Conservation (phyloP, 441 rosid genomes). For the Erodium texanum region DNA sequence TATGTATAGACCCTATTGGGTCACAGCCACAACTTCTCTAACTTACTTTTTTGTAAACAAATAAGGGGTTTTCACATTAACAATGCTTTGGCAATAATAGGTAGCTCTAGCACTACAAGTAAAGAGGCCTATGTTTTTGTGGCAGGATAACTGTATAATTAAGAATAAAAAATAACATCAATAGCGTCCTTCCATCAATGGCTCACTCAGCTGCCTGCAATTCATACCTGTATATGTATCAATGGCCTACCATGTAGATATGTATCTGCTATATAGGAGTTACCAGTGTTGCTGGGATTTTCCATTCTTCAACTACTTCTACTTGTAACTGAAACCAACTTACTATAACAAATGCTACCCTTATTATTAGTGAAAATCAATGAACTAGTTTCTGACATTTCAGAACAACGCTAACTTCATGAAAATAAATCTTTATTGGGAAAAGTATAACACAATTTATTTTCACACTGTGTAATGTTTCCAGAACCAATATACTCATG, state of each 20-base stretch:
- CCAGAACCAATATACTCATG: background rate
- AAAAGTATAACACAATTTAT: background rate
- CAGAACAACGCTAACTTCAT: background rate
- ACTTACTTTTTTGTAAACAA: background rate
- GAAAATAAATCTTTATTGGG: background rate
- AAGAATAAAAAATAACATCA: background rate
- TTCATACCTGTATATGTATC: background rate
- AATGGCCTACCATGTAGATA: too few relatives aligned
- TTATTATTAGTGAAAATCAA: background rate
- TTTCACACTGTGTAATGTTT: background rate
- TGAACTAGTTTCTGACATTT: background rate
- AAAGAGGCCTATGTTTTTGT: background rate
- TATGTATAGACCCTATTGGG: background rate
- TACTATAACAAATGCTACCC: background rate
- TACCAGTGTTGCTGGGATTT: too few relatives aligned
- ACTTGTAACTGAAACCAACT: background rate
- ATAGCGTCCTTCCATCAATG: background rate
- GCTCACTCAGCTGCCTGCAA: background rate
- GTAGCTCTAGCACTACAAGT: slow-evolving; percentile 5
- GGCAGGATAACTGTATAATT: background rate
- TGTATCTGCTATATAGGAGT: background rate
- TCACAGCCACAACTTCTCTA: background rate
- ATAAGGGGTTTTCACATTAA: background rate
- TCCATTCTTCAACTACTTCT: background rate
- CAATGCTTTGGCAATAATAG: background rate